Base-by-base conservation (phyloP, 2,329 filamentous ascomycete species). In the Lizonia empirigonia region DNA sequence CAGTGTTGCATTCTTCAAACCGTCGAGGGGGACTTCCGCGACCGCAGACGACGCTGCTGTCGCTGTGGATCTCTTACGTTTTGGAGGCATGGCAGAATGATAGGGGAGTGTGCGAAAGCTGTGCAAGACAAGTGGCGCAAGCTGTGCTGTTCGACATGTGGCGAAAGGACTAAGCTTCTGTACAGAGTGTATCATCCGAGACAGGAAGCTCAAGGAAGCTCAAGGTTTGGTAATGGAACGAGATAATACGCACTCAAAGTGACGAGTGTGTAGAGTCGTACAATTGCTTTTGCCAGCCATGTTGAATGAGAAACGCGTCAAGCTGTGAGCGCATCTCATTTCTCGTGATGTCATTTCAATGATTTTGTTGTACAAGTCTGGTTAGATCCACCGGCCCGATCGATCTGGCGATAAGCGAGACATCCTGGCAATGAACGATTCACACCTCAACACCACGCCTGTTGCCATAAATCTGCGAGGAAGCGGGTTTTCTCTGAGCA, bases 151-250 rank as follows among this genome's bases (percentile, higher is more conserved):
- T 59, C 54, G 58, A 58, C 47, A 51, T 59, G 60, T 57, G 50
- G 60, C 35, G 50, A 53, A 52, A 58, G 52, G 58, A 45, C 44
- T 45, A 33, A 56, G 48, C 26, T 18, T 42, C 36, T 48, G 58
- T 56, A 65, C 55, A 56, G 62, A 62, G 52, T 57, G 65, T 50
- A 64, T 49, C 68, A 72, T 71, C 37, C 67, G 67, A 62, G n/a
- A n/a, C n/a, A n/a, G n/a, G n/a, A n/a, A n/a, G n/a, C n/a, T n/a
- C n/a, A 53, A 53, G 49, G 50, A 41, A 32, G 27, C 23, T 41
- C 40, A 46, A 20, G 50, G 47, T 39, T 18, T 13, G 19, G 20
- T 46, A 40, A 41, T 52, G 27, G 37, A 46, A n/a, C 41, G 26
- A 38, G 12, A 26, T 32, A 29, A 51, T 38, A 40, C 41, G 33